Base-by-base conservation (phyloP, 148 eudicot genomes). In the Cornus kousa region DNA sequence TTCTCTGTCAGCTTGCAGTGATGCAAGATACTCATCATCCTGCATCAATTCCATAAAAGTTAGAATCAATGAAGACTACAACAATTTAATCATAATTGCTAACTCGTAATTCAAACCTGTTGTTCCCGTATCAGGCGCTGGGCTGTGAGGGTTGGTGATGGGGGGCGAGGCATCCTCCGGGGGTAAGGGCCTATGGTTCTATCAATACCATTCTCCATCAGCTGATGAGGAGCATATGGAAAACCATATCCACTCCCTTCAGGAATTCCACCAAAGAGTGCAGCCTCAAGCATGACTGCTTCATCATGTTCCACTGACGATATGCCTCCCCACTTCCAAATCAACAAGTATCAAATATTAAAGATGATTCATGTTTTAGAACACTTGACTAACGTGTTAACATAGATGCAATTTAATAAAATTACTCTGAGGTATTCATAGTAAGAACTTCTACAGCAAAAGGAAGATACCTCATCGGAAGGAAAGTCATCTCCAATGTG, bases 281-380 rank as follows among this genome's bases (percentile, higher is more conserved):
- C 99, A 85, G 99, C 98, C 85, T 96, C 99, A 46, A 96, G 87
- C 99, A 96, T 96, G 79, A 96, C 92, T 57, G 99, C 98, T 88
- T 97, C 99, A 82, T 97, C 96, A 76, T 94, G 99, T 86, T 97
- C 99, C 86, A 78, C 89, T 24, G 99, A 92, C 68, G 99, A 92
- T 70, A 97, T 97, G 73, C 98, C 99, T 78, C 98, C 99, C 99
- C 98, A 97, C 99, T 97, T 77, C 65, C 8, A 85, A 86, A 69
- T 33, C 28, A 73, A 70, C 17, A 64, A 60, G 68, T 62, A 62
- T 2, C 13, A 67, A 76, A 64, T 55, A 79, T 13, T 7, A 62
- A 62, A 62, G 32, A 17, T 60, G 23, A 33, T 28, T 57, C 76
- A 35, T 14, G 59, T 23, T 70, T 55, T 35, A 70, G 37, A 57